Evolutionary conservation across 2,329 filamentous ascomycete genomes (phyloP), one percentile per base, ranked within the genome.

Genomic region (Pseudogymnoascus sp.): DNA sequence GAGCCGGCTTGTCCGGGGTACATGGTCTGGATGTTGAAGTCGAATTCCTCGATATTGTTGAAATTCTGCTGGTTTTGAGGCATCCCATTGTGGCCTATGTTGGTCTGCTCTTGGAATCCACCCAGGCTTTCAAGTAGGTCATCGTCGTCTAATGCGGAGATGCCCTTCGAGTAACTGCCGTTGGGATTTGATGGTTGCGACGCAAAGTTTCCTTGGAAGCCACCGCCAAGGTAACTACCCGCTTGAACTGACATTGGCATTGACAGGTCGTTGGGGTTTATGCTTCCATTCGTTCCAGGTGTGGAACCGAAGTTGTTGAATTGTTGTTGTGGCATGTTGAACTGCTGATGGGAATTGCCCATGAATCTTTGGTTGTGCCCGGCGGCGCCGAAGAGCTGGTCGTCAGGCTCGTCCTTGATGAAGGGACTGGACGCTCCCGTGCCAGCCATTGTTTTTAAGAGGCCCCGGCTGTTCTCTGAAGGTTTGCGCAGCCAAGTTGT

Each of bases 181-280:
- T 84, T 82, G 67, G 87, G 80, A 72, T 84, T 79, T 23, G 78
- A 78, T 67, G 78, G 78, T 61, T 78, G 77, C 23, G 81, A 78
- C 64, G 78, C 79, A 71, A 82, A 87, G 70, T 82, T 83, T 75
- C 88, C 86, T 70, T 81, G 81, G 69, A 85, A 90, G 1, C 84
- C 82, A 38, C 83, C 80, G 21, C 83, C 84, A 63, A 75, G 76
- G 66, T 74, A 77, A 63, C 69, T 73, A 63, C 74, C 73, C 66
- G 77, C 78, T 25, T 72, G 70, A 21, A 75, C 78, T 63, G 79
- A 75, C 68, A 82, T 75, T 66, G 78, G 77, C 85, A 93, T 90
- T 69, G 85, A 85, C 65, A 97, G 82, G 67, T 95, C 91, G 66
- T 90, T 93, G 10, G 93, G 93, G 73, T 97, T 90, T 72, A 97